Evolutionary conservation across 768 basidiomycete genomes (phyloP).

Genomic region (Kwoniella pini): DNA sequence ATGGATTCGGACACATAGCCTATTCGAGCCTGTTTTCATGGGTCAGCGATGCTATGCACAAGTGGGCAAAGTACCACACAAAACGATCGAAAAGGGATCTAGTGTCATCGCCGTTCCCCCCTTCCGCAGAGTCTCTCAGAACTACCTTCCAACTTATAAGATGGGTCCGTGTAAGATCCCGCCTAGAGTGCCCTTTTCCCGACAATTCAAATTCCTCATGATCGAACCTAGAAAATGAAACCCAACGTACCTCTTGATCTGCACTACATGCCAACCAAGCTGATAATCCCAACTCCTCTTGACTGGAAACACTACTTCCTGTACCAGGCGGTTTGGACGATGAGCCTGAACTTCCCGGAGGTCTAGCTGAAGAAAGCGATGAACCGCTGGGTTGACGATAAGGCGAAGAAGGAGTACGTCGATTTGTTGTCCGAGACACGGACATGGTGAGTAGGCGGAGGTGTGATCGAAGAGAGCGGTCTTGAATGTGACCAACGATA

Average conservation of each 20-base stretch:
- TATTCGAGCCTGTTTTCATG: slow-evolving; percentile 19
- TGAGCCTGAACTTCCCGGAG: slow-evolving; percentile 15
- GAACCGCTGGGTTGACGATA: neutral
- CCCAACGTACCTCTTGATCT: slow-evolving; percentile 16
- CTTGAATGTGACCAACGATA: too few species aligned
- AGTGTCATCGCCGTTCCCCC: slow-evolving; percentile 1
- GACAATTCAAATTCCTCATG: neutral
- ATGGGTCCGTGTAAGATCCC: too few species aligned
- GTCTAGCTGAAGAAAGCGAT: neutral
- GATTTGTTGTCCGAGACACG: too few species aligned
- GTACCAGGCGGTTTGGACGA: slow-evolving; percentile 17
- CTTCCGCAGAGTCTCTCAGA: neutral
- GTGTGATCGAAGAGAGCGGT: too few species aligned
- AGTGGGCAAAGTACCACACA: neutral
- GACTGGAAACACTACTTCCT: slow-evolving; percentile 6
- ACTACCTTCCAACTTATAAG: too few species aligned
- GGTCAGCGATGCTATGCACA: neutral
- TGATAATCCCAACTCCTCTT: slow-evolving; percentile 19
- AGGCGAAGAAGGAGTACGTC: neutral
- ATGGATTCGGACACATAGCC: slow-evolving; percentile 42
- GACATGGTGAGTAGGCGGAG: too few species aligned
- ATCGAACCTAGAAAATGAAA: neutral
- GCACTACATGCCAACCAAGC: slow-evolving; percentile 21
- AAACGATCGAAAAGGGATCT: neutral
- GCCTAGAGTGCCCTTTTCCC: too few species aligned